phyloP scores from a whole-genome alignment of 495 filamentous ascomycete genomes.

The Annulohypoxylon moriforme region DNA sequence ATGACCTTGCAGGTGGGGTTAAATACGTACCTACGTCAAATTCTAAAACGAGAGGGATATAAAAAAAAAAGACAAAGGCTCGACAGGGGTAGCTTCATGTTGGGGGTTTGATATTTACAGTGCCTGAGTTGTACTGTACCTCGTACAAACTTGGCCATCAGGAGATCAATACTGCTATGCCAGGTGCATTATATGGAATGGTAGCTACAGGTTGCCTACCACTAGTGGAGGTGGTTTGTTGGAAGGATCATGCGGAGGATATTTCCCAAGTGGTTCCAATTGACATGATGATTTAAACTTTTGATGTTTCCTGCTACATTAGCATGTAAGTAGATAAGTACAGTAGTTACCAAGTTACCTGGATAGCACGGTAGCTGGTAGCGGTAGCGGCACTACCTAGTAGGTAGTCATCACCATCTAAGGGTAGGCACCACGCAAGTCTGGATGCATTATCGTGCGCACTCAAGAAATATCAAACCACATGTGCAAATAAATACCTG shows the following conservation, averaged over 20 bases:
- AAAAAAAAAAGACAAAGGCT: not conserved
- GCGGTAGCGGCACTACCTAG: too few species aligned
- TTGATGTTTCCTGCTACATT: not conserved
- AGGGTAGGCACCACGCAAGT: not conserved
- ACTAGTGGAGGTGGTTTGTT: not conserved
- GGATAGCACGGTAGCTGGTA: too few species aligned
- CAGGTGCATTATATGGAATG: not conserved
- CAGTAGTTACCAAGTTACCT: too few species aligned
- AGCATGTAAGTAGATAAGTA: not conserved
- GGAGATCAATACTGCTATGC: not conserved
- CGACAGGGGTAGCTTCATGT: conserved; percentile 2
- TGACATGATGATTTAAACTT: conserved; percentile 14
- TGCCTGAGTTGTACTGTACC: conserved; percentile 6
- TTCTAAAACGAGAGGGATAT: not conserved
- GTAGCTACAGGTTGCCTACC: not conserved
- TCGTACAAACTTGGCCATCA: conserved; percentile 1
- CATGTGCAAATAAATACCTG: conserved; percentile 20
- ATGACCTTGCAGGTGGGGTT: too few species aligned
- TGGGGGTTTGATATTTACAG: not conserved
- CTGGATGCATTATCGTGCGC: conserved; percentile 1
- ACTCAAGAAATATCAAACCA: conserved; percentile 10
- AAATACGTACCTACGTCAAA: not conserved
- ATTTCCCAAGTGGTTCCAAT: conserved; percentile 31
- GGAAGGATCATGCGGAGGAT: conserved; percentile 8
- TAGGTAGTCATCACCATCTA: conserved; percentile 13